Conservation (phyloP, 495 filamentous ascomycete species). For the Beverwykella pulmonaria region DNA sequence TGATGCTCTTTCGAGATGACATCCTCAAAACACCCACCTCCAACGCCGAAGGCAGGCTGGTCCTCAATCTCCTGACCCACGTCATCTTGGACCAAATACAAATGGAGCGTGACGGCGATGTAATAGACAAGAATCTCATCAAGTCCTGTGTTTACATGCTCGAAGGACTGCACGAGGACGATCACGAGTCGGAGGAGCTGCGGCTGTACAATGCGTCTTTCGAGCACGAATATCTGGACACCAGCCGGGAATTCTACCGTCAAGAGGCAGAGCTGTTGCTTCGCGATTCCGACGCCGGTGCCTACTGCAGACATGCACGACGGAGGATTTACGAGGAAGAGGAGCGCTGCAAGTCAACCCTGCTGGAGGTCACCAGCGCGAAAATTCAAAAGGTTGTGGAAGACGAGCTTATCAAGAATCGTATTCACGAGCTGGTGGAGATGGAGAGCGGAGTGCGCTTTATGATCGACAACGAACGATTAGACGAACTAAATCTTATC, state of each 20-base stretch:
- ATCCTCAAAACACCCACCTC: slow-evolving; percentile 64
- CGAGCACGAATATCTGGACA: slow-evolving; percentile 72
- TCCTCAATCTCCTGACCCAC: slow-evolving; percentile 72
- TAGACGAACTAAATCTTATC: slow-evolving; percentile 73
- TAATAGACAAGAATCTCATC: slow-evolving; percentile 81
- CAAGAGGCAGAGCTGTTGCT: slow-evolving; percentile 73
- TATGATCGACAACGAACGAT: slow-evolving; percentile 90
- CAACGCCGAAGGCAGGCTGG: slow-evolving; percentile 50
- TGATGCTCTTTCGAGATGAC: slow-evolving; percentile 84
- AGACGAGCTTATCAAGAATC: slow-evolving; percentile 71
- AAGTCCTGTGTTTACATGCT: slow-evolving; percentile 88
- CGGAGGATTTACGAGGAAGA: slow-evolving; percentile 77
- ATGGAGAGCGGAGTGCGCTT: slow-evolving; percentile 81
- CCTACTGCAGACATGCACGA: slow-evolving; percentile 78
- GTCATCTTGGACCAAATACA: slow-evolving; percentile 89
- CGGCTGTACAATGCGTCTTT: slow-evolving; percentile 86
- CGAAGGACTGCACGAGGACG: slow-evolving; percentile 82
- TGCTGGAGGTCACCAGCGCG: slow-evolving; percentile 66
- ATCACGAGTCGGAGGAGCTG: slow-evolving; percentile 69
- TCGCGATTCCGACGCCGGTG: slow-evolving; percentile 74
- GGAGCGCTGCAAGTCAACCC: slow-evolving; percentile 75
- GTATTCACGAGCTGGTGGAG: slow-evolving; percentile 78
- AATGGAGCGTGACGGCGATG: slow-evolving; percentile 87
- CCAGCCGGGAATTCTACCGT: slow-evolving; percentile 73
- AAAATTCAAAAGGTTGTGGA: slow-evolving; percentile 83